Evolutionary conservation across 768 basidiomycete genomes (phyloP), one percentile per base, ranked within the genome.

Genomic region (Boletus edulis): DNA sequence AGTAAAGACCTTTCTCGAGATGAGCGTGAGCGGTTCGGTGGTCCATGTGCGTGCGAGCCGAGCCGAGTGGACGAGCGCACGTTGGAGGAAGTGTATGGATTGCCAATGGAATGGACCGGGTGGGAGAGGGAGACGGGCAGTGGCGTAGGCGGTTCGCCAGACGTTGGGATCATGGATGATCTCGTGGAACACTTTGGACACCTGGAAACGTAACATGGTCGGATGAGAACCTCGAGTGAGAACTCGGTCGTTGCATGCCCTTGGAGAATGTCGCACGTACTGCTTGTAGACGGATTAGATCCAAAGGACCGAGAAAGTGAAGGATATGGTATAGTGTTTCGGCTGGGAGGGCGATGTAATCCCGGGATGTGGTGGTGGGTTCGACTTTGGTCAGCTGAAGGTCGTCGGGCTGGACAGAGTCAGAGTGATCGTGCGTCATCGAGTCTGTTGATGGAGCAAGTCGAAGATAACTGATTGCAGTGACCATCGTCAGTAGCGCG

Each of bases 101-200:
- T 65, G 62, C 65, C 64, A 65, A 12, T 46, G 11, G 6, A 57
- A 65, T 3, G 58, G 58, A n/a, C 64, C 64, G 0, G 62, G 54
- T 17, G 62, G 64, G 37, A 62, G 65, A 4, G 49, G 56, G 15
- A 61, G 58, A 43, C 32, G 52, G 7, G 41, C 10, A 8, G 20
- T 47, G 35, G 61, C 1, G 22, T 66, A 63, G 42, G 44, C 2
- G 39, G 43, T 38, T 31, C 53, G 55, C 64, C 64, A 64, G 18
- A 67, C 4, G 14, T 38, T 38, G 4, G 51, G 38, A 11, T 66
- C 64, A 1, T 37, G 5, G 37, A 57, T 24, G 49, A 63, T 53
- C 34, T 37, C 43, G 14, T 41, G 29, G 35, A 65, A 60, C 9
- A 32, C 18, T 49, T 45, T 63, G 39, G 49, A 65, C 2, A 61